Conservation (phyloP, 2,329 filamentous ascomycete genomes). For the Hypoxylon sp. region DNA sequence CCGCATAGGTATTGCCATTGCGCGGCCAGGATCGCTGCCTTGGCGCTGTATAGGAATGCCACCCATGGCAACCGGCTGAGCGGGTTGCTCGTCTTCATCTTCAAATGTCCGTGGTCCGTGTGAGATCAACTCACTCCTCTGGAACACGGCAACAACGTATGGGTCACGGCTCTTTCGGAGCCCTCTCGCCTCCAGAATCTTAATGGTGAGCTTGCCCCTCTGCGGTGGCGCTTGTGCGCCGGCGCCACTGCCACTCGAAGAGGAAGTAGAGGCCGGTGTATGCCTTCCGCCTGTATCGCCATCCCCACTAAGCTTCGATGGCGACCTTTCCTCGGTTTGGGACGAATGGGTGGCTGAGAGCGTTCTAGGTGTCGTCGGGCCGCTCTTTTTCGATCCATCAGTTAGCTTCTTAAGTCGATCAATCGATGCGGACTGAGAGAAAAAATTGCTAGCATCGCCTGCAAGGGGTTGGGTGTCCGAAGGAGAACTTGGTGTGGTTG, state of each 20-base stretch:
- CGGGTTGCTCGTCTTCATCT: slow-evolving; percentile 71
- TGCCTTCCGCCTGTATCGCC: slow-evolving; percentile 66
- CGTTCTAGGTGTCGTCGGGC: slow-evolving; percentile 89
- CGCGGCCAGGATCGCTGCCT: slow-evolving; percentile 84
- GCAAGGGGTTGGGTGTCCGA: slow-evolving; percentile 59
- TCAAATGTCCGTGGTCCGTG: slow-evolving; percentile 78
- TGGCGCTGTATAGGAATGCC: slow-evolving; percentile 76
- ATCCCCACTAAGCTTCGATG: slow-evolving; percentile 55
- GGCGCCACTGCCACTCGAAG: slow-evolving; percentile 28
- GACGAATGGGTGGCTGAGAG: slow-evolving; percentile 76
- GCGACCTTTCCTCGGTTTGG: slow-evolving; percentile 57
- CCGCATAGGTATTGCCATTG: slow-evolving; percentile 96
- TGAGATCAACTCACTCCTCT: slow-evolving; percentile 96
- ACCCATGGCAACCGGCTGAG: slow-evolving; percentile 63
- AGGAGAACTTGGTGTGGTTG: slow-evolving; percentile 68
- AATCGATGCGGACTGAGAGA: slow-evolving; percentile 73
- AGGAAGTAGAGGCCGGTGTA: slow-evolving; percentile 64
- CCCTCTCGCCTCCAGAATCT: slow-evolving; percentile 87
- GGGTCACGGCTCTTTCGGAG: slow-evolving; percentile 87
- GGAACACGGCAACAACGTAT: slow-evolving; percentile 96
- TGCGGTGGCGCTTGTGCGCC: slow-evolving; percentile 77
- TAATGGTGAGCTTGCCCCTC: slow-evolving; percentile 91
- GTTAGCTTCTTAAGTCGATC: slow-evolving; percentile 89
- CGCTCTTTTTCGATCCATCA: slow-evolving; percentile 87
- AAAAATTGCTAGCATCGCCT: slow-evolving; percentile 56